Evolutionary conservation across 2,329 filamentous ascomycete genomes (phyloP).

Genomic region (Alternaria burnsii): DNA sequence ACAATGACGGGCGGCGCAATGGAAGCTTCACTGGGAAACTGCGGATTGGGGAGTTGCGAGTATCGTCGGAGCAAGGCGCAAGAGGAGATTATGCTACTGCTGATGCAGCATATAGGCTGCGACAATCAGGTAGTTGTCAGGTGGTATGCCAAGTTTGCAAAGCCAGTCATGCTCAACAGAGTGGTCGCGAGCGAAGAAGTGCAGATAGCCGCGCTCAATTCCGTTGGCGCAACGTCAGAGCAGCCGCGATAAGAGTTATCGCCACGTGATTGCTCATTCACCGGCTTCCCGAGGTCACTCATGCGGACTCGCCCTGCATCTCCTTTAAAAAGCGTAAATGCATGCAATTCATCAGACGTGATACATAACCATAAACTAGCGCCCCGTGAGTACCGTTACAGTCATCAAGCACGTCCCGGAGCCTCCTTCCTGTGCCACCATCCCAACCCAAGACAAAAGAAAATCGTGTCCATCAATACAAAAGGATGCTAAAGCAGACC

Average conservation of each 20-base stretch:
- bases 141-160: background rate
- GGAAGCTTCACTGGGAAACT: slow-evolving; percentile 5
- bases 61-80: slow-evolving; percentile 26
- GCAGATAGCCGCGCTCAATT: slow-evolving; percentile 11
- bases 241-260: slow-evolving; percentile 17
- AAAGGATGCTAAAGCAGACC: slow-evolving; percentile 11
- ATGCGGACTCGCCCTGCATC: background rate
- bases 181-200: slow-evolving; percentile 7
- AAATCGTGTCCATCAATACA: slow-evolving; percentile 3
- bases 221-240: slow-evolving; percentile 14
- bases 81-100: slow-evolving; percentile 13
- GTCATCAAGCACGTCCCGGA: slow-evolving; percentile 11
- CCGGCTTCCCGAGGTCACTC: background rate
- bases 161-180: background rate
- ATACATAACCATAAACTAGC: slow-evolving; percentile 25
- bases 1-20: slow-evolving; percentile 12
- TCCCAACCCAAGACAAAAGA: slow-evolving; percentile 8
- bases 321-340: slow-evolving; percentile 9
- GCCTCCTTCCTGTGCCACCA: slow-evolving; percentile 4
- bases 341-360: slow-evolving; percentile 42
- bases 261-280: slow-evolving; percentile 20
- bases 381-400: slow-evolving; percentile 19
- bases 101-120: slow-evolving; percentile 7
- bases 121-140: background rate
- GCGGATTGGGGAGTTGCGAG: slow-evolving; percentile 6